Evolutionary conservation across 352 stramenopile genomes (phyloP), one percentile per base, ranked within the genome.

Genomic region (Pilasporangium apinafurcum): DNA sequence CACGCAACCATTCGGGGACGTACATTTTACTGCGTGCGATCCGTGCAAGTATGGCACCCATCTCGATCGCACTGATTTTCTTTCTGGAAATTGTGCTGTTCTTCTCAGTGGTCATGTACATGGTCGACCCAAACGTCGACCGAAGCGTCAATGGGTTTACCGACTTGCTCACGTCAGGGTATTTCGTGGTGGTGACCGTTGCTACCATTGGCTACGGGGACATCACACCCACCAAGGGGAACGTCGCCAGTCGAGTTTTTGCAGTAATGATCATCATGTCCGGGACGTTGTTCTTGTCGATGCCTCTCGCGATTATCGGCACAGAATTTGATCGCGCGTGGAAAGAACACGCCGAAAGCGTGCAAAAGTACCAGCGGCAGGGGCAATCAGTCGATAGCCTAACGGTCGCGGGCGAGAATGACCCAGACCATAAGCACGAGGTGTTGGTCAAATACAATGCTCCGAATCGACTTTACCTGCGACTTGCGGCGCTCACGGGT

Each of bases 241-340:
- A 90, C 44, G 71, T 83, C 35, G 57, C 66, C 31, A 72, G 69
- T 8, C 65, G 70, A 0, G 57, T 74, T 22, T 85, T 80, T 37
- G 65, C 76, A 8, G 68, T 89, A 17, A 83, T 92, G 70, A 84
- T 85, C 42, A 92, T 92, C 49, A 83, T 92, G 70, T 83, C 76
- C 18, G 79, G 79, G 12, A 87, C 79, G 14, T 60, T 92, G 24
- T 92, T 92, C 48, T 60, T 92, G 37, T 87, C 79, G 36, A 92
- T 92, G 76, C 79, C 79, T 43, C 65, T 92, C 25, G 79, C 79
- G 30, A 92, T 92, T 69, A 87, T 92, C 51, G 79, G 79, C 32
- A 92, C 75, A 1, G 79, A 92, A 48, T 92, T 90, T 31, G 74
- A 89, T 29, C 70, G 73, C 20, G 79, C 79, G 7, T 89, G 76